Evolutionary conservation across 164 flowering plant species (phyloP).

Genomic region (Santalum album): DNA sequence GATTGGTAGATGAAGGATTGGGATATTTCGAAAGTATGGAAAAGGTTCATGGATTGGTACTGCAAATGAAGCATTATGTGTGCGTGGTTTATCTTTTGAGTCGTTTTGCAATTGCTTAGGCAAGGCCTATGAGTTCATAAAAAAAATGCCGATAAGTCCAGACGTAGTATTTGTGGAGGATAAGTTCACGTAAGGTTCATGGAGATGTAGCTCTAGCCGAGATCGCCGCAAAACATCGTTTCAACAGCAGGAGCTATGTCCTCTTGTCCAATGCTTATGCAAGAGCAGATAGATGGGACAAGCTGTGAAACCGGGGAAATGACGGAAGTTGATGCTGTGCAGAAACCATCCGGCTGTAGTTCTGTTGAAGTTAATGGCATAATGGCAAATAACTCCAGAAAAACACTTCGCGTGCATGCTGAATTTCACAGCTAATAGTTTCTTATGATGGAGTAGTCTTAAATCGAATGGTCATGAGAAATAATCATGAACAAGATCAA

Average conservation of each 20-base stretch:
- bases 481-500: no score
- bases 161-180: conserved; percentile 58
- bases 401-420: background rate
- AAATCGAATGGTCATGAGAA: no score
- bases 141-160: conserved; percentile 37
- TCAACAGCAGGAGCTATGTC: conserved; percentile 50
- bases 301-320: conserved; percentile 45
- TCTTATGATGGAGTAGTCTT: no score
- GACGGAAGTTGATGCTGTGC: conserved; percentile 36
- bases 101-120: conserved; percentile 48
- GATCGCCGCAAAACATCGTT: conserved; percentile 37
- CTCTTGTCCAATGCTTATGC: conserved; percentile 57
- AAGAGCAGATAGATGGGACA: conserved; percentile 54
- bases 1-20: conserved; percentile 54
- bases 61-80: conserved; percentile 69
- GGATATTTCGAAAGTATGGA: conserved; percentile 47
- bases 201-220: conserved; percentile 49
- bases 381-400: conserved; percentile 3
- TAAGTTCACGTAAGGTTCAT: conserved; percentile 57
- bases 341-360: conserved; percentile 53
- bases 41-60: conserved; percentile 33
- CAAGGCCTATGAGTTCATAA: conserved; percentile 47
- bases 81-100: conserved; percentile 66
- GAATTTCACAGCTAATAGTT: no score
- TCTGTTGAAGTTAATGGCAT: conserved; percentile 24